A percentile compares a stretch with the other conserved stretches of the same genome.
These are phyloP conservation scores for Botrytis byssoidea DNA, from an alignment of 2,329 filamentous ascomycete genomes.

Conservation along the genomic window DNA sequence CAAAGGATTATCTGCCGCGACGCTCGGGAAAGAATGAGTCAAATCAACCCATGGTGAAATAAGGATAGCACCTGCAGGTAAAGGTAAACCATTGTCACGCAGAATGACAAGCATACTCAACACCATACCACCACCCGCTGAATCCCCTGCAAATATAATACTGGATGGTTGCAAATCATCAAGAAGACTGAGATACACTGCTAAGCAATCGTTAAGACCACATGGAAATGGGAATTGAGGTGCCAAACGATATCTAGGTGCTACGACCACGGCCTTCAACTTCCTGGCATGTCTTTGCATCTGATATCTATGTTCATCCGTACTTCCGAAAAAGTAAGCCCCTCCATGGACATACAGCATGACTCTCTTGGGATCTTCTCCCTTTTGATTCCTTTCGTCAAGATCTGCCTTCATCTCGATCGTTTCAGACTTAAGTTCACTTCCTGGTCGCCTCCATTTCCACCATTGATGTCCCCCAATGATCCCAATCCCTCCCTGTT, in stretches of 20 bases:
- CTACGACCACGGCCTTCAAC: constrained; percentile 26
- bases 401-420: constrained; percentile 91
- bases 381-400: constrained; percentile 63
- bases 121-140: constrained; percentile 89
- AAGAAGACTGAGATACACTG: constrained; percentile 81
- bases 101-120: constrained; percentile 75
- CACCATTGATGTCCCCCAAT: constrained; percentile 86
- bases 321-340: constrained; percentile 91
- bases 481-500: constrained; percentile 69
- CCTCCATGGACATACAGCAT: constrained; percentile 96
- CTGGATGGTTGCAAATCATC: constrained; percentile 73
- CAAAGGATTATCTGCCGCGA: constrained; percentile 66
- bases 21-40: constrained; percentile 91
- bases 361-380: constrained; percentile 64
- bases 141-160: constrained; percentile 87
- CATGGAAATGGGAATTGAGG: constrained; percentile 97
- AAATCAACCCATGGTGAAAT: constrained; percentile 96
- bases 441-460: constrained; percentile 74
- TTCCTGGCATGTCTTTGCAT: constrained; percentile 90
- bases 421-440: constrained; percentile 79
- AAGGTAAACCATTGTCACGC: constrained; percentile 76
- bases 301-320: constrained; percentile 97
- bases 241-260: constrained; percentile 74
- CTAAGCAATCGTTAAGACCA: constrained; percentile 83
- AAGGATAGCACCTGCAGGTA: constrained; percentile 86